Percentiles rank a stretch among this genome's conserved stretches.
Evolutionary conservation across 176 grass and related monocot genomes (phyloP).

Genomic region (Rhynchospora tenuis): DNA sequence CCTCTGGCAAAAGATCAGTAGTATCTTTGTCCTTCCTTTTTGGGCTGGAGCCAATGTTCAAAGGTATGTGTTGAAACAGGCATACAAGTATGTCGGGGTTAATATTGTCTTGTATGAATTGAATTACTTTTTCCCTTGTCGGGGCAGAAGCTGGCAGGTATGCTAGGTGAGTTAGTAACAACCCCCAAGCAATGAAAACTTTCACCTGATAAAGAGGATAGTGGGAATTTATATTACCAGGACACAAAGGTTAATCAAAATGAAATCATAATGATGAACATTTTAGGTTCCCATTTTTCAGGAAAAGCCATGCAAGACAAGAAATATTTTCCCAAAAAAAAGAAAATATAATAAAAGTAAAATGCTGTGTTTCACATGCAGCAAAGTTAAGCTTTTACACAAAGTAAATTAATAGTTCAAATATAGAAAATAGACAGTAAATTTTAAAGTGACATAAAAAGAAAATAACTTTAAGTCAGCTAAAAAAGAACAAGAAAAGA

Average conservation of each 20-base stretch:
- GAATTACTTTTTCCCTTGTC: conserved; percentile 52
- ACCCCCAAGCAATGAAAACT: conserved; percentile 66
- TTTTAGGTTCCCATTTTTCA: not conserved
- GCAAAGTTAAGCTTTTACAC: not conserved
- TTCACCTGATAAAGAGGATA: conserved; percentile 47
- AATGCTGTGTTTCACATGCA: not conserved
- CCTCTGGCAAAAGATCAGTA: conserved; percentile 48
- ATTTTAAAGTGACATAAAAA: not conserved
- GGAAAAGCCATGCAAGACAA: not conserved
- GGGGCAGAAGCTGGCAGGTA: conserved; percentile 43
- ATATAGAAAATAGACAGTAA: not conserved
- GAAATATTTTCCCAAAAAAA: not conserved
- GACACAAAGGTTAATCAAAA: not conserved
- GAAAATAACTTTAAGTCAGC: not conserved
- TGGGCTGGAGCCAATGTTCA: conserved; percentile 28
- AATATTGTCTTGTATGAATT: conserved; percentile 76
- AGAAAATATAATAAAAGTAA: not conserved
- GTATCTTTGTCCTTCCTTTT: conserved; percentile 65
- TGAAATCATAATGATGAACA: conserved; percentile 1
- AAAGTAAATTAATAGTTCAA: conserved; percentile 3
- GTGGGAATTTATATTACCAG: conserved; percentile 6
- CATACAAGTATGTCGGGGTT: conserved; percentile 68
- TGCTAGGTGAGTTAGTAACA: conserved; percentile 67
- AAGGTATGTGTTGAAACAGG: conserved; percentile 91
- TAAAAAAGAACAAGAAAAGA: not conserved